Conservation (phyloP, 495 filamentous ascomycete species). For the Neurospora sp. region DNA sequence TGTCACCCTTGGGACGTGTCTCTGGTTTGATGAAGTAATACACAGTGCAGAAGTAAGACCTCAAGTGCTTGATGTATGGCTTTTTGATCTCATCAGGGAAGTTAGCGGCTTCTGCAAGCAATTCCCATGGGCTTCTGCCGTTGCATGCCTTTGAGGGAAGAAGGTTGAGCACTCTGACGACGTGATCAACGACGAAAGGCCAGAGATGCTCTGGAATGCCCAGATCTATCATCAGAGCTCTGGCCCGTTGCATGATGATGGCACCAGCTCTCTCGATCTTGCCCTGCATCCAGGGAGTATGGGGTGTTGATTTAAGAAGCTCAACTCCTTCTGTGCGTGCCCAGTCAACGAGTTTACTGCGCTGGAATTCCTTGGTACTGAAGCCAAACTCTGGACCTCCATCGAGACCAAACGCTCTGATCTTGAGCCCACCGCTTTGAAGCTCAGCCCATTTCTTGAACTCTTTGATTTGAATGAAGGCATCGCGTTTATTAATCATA, state of each 20-base stretch:
- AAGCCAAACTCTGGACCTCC: background rate
- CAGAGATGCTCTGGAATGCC: background rate
- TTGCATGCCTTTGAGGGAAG: background rate
- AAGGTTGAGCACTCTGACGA: background rate
- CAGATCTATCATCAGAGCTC: background rate
- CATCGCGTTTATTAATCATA: background rate
- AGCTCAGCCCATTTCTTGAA: background rate
- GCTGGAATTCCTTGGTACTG: background rate
- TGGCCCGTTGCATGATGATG: background rate
- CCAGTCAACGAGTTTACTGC: background rate
- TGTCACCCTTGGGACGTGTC: background rate
- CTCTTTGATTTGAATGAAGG: background rate
- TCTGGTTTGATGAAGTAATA: background rate
- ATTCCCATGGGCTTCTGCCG: background rate
- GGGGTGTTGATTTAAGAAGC: background rate
- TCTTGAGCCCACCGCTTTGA: background rate
- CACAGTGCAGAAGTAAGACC: background rate
- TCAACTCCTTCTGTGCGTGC: background rate
- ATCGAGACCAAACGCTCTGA: background rate
- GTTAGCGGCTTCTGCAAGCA: background rate
- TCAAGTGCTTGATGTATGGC: background rate
- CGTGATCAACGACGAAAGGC: background rate
- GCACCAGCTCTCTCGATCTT: background rate
- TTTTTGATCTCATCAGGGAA: background rate
- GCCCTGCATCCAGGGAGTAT: background rate